A percentile compares a stretch with the other conserved stretches of the same genome.
phyloP scores from a whole-genome alignment of 371 early-diverging fungal species.

The Apophysomyces variabilis region DNA sequence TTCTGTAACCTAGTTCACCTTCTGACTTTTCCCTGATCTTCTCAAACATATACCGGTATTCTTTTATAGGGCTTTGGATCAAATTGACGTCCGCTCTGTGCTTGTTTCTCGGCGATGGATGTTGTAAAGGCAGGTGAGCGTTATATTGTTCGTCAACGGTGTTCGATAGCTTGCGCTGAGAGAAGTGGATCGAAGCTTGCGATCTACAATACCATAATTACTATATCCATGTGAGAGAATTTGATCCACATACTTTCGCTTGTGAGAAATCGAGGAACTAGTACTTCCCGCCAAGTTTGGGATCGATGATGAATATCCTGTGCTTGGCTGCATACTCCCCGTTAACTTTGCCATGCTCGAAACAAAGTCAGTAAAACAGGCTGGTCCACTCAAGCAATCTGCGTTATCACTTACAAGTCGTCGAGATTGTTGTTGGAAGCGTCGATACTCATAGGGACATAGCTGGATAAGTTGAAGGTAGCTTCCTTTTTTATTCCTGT shows the following conservation, averaged over 20 bases:
- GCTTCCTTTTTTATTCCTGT: conserved; percentile 20
- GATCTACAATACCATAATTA: conserved; percentile 15
- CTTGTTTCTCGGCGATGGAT: conserved; percentile 10
- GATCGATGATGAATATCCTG: background rate
- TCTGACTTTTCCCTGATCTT: conserved; percentile 75
- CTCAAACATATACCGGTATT: conserved; percentile 91
- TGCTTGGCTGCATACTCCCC: background rate
- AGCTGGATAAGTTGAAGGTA: background rate
- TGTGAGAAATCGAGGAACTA: conserved; percentile 10
- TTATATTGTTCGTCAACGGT: conserved; percentile 42
- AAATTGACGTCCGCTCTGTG: conserved; percentile 29
- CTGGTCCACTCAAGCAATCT: background rate
- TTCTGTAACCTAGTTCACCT: conserved; percentile 28
- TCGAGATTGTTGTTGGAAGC: conserved; percentile 7
- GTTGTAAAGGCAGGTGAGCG: conserved; percentile 23
- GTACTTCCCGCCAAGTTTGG: background rate
- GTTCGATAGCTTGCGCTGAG: conserved; percentile 28
- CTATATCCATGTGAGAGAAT: background rate
- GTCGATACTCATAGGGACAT: conserved; percentile 4
- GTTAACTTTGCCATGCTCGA: conserved; percentile 18
- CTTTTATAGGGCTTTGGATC: conserved; percentile 55
- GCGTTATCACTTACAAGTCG: conserved; percentile 18
- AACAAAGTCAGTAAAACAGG: background rate
- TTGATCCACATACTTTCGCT: conserved; percentile 24
- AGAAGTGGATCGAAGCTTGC: conserved; percentile 21